Conservation (phyloP, 192 early-diverging fungal species). For the Backusella macrospora region DNA sequence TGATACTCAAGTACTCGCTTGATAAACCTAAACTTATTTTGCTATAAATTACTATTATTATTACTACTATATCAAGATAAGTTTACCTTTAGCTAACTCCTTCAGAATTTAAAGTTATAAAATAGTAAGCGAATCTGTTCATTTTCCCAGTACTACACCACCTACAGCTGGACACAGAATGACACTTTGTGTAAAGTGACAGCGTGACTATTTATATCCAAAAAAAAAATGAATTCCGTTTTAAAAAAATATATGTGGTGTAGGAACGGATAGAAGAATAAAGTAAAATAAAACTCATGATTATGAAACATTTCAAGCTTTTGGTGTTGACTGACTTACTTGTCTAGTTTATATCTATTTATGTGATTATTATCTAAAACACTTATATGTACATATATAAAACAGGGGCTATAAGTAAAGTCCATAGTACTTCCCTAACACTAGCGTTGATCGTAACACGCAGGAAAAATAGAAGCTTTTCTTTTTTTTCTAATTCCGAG, state of each 20-base stretch:
- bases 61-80: too few relatives aligned
- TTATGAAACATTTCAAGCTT: background rate
- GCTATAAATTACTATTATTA: too few relatives aligned
- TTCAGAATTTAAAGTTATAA: too few relatives aligned
- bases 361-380: too few relatives aligned
- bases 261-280: background rate
- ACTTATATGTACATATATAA: too few relatives aligned
- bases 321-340: background rate
- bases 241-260: background rate
- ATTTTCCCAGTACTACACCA: background rate
- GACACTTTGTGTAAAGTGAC: slow-evolving; percentile 1
- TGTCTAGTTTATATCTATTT: background rate
- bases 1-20: too few relatives aligned
- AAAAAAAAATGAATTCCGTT: background rate
- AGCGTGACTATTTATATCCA: background rate
- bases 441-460: background rate
- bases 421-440: too few relatives aligned
- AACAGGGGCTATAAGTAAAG: too few relatives aligned
- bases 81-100: too few relatives aligned
- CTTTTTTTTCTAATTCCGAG: background rate
- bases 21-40: too few relatives aligned
- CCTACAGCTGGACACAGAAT: slow-evolving; percentile 1
- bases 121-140: background rate
- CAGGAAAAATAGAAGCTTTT: background rate
- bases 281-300: background rate